Evolutionary conservation across 768 basidiomycete genomes (phyloP), one percentile per base, ranked within the genome.

Genomic region (Tephrocybe sp.): DNA sequence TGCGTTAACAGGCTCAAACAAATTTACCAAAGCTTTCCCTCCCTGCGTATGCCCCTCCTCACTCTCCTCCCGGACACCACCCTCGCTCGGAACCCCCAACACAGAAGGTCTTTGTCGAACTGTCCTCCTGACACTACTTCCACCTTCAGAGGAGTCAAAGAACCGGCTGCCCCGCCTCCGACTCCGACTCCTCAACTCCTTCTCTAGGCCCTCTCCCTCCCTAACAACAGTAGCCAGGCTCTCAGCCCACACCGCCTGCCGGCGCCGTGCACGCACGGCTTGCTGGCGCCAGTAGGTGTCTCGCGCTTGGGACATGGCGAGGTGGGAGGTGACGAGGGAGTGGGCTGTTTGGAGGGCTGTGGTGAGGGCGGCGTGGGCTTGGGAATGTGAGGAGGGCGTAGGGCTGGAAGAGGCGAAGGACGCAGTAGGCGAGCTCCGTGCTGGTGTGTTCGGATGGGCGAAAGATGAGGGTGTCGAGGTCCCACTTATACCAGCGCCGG

Each of bases 201-300:
- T 70, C 71, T 98, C 95, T 18, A 95, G 76, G 9, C 74, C 77
- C 60, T 92, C 91, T 13, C 93, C 92, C 64, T 96, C 91, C 48
- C 78, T 76, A 1, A 94, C 93, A 7, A 95, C 92, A 1, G 83
- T 81, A 47, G 86, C 83, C 60, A 98, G 66, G 64, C 89, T 95
- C 69, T 92, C 87, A 68, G 96, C 94, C 95, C 95, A 98, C 22
- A 93, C 72, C 9, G 62, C 70, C 60, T 84, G 83, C 21, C 84
- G 73, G 56, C 77, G 72, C 40, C 76, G 73, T 61, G 92, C 89
- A 21, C 79, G 77, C 54, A 77, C 77, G 9, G 93, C 70, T 57
- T 83, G 79, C 25, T 74, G 68, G 48, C 75, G 76, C 73, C 83
- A 94, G 79, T 87, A 97, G 41, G 79, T 77, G 55, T 97, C 95